A percentile compares a stretch with the other conserved stretches of the same genome.
phyloP scores from a whole-genome alignment of 2,329 filamentous ascomycete species.

The Pseudogymnoascus sp. region DNA sequence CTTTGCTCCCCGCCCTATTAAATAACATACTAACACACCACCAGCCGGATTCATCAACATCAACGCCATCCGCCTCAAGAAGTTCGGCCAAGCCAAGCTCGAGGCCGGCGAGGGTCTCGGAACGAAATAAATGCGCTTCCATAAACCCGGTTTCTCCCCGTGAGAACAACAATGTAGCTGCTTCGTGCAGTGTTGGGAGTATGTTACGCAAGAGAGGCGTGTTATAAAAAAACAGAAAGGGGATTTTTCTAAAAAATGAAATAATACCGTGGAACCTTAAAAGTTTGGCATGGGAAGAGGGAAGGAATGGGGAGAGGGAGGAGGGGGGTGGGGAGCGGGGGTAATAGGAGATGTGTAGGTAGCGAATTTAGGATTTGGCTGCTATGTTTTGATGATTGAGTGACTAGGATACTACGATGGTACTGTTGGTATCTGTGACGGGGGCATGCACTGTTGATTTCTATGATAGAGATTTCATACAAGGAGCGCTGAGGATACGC shows the following conservation, averaged over 20 bases:
- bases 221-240: background rate
- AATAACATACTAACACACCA: conserved; percentile 15
- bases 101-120: conserved; percentile 25
- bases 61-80: conserved; percentile 58
- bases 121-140: background rate
- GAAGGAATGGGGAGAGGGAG: background rate
- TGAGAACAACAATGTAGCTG: background rate
- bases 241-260: background rate
- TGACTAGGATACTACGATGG: background rate
- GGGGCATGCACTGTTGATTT: background rate
- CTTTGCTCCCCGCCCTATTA: conserved; percentile 8
- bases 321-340: no score
- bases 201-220: background rate
- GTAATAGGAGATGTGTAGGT: background rate
- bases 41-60: conserved; percentile 54
- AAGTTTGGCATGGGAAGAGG: background rate
- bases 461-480: background rate
- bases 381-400: background rate
- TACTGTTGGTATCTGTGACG: background rate
- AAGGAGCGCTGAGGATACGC: background rate
- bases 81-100: conserved; percentile 38
- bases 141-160: background rate
- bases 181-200: background rate
- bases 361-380: background rate
- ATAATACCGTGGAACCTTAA: background rate